A percentile compares a stretch with the other conserved stretches of the same genome.
Evolutionary conservation across 225 moss, liverwort and hornwort species (phyloP).

Genomic region (Takakia lepidozioides): DNA sequence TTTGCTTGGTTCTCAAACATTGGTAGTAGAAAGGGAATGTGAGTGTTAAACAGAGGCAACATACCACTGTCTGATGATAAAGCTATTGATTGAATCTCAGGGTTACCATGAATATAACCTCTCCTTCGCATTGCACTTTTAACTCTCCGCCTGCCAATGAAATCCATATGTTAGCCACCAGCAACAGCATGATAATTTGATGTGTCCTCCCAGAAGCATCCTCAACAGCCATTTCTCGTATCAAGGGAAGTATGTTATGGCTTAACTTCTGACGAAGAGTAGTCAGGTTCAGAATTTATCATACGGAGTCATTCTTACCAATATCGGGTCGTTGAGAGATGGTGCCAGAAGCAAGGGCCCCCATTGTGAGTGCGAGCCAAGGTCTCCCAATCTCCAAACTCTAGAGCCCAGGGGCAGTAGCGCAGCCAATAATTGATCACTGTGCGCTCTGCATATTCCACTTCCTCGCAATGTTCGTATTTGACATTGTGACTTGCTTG

Average conservation of each 20-base stretch:
- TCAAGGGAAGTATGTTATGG: too few species aligned
- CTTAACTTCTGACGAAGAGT: too few species aligned
- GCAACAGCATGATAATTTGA: too few species aligned
- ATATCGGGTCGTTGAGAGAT: constrained; percentile 63
- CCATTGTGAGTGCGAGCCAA: constrained; percentile 90
- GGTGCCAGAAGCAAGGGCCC: constrained; percentile 81
- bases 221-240: too few species aligned
- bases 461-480: constrained; percentile 72
- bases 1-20: constrained; percentile 38
- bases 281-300: too few species aligned
- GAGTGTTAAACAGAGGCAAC: constrained; percentile 50
- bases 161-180: too few species aligned
- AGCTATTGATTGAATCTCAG: constrained; percentile 42
- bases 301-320: constrained; percentile 48
- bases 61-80: constrained; percentile 18
- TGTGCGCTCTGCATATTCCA: constrained; percentile 85
- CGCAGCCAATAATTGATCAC: constrained; percentile 91
- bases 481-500: constrained; percentile 48
- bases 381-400: constrained; percentile 84
- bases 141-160: constrained; percentile 78
- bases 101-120: constrained; percentile 65
- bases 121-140: constrained; percentile 65
- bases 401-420: constrained; percentile 96
- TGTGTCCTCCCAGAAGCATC: too few species aligned
- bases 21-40: constrained; percentile 53